Evolutionary conservation across 73 alveolate species (phyloP).

Genomic region (Stentor roeselii): DNA sequence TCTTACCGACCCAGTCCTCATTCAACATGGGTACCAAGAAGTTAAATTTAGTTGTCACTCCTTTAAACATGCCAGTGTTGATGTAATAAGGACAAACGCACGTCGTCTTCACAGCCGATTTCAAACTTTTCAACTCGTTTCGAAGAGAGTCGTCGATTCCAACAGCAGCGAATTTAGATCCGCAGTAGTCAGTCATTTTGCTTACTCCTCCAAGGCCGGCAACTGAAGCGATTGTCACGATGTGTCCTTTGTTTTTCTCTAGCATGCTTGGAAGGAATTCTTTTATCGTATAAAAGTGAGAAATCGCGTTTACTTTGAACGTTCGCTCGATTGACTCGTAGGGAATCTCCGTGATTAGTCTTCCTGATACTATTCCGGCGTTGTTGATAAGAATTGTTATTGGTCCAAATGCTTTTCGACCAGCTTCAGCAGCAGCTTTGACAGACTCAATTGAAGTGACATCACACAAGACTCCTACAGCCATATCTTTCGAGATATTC

Average conservation of each 20-base stretch:
- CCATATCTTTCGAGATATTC: conserved; percentile 32
- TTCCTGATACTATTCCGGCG: conserved; percentile 87
- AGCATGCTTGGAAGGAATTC: conserved; percentile 77
- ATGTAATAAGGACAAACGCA: conserved; percentile 81
- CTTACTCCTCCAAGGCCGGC: conserved; percentile 71
- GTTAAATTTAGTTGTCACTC: conserved; percentile 57
- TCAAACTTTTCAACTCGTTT: conserved; percentile 55
- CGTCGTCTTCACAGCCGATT: conserved; percentile 62
- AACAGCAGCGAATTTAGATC: conserved; percentile 77
- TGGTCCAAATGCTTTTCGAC: conserved; percentile 45
- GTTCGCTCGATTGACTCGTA: conserved; percentile 47
- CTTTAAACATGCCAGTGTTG: conserved; percentile 87
- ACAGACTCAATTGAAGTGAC: conserved; percentile 56
- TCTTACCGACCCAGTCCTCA: conserved; percentile 51
- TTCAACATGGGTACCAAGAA: conserved; percentile 58
- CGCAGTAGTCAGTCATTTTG: conserved; percentile 76
- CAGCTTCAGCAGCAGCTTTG: conserved; percentile 37
- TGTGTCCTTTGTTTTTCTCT: conserved; percentile 63
- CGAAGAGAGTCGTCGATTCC: conserved; percentile 81
- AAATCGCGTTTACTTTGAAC: conserved; percentile 60
- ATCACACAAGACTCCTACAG: conserved; percentile 59
- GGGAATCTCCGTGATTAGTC: conserved; percentile 52
- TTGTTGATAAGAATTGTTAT: conserved; percentile 73
- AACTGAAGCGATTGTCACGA: conserved; percentile 73
- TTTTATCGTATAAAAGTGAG: conserved; percentile 70